These are phyloP conservation scores for Alternaria postmessia DNA, from an alignment of 2,329 filamentous ascomycete genomes.

Conservation along the genomic window DNA sequence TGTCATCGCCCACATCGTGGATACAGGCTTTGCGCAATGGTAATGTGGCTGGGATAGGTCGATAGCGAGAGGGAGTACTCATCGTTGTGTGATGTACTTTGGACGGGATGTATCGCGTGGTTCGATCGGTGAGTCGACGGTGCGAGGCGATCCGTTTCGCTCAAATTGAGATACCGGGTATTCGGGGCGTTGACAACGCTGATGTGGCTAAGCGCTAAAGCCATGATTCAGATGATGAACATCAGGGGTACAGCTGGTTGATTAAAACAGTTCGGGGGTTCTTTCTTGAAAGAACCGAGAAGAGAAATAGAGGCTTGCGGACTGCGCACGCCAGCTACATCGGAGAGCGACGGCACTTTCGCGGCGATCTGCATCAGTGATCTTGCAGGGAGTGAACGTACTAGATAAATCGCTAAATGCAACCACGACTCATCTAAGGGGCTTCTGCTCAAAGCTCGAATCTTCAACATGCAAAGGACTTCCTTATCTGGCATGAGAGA, in stretches of 20 bases:
- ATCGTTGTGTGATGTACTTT: neutral
- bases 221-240: neutral
- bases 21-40: neutral
- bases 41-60: neutral
- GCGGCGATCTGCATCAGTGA: conserved; percentile 9
- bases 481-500: neutral
- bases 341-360: conserved; percentile 1
- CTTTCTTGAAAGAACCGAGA: neutral
- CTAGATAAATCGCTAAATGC: neutral
- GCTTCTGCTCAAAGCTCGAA: neutral
- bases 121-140: neutral
- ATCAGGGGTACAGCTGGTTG: neutral
- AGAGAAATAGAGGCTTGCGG: neutral
- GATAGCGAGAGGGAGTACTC: neutral
- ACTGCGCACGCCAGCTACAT: neutral
- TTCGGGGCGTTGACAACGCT: neutral
- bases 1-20: neutral
- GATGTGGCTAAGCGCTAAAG: neutral
- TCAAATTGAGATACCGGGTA: neutral
- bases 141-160: neutral
- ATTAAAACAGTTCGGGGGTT: neutral
- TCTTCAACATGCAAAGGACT: neutral
- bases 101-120: neutral
- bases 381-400: conserved; percentile 13
- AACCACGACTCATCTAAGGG: neutral